A percentile compares a stretch with the other conserved stretches of the same genome.
phyloP scores from a whole-genome alignment of 768 basidiomycete species.

The Naganishia vaughanmartiniae region DNA sequence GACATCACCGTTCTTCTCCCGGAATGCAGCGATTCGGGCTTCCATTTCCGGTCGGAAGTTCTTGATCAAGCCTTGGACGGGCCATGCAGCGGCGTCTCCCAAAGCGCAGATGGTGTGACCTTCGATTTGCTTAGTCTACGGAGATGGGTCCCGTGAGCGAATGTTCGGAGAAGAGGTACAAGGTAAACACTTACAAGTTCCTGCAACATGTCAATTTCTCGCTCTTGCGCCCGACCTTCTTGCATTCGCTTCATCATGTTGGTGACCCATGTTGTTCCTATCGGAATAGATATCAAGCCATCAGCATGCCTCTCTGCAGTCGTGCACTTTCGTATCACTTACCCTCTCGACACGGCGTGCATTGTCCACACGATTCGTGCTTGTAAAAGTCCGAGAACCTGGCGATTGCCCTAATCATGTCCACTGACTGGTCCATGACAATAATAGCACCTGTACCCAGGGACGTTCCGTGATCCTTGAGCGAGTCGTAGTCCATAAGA shows the following conservation, averaged over 20 bases:
- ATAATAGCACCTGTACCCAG: slow-evolving; percentile 98
- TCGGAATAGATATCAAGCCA: not conserved
- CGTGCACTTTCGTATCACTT: slow-evolving; percentile 28
- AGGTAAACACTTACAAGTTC: slow-evolving; percentile 10
- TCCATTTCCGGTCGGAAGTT: slow-evolving; percentile 72
- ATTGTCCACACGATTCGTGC: slow-evolving; percentile 90
- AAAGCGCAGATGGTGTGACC: slow-evolving; percentile 95
- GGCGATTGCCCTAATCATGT: slow-evolving; percentile 89
- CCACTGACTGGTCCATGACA: slow-evolving; percentile 97
- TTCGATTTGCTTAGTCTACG: slow-evolving; percentile 74
- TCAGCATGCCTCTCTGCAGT: slow-evolving; percentile 55
- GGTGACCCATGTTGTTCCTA: slow-evolving; percentile 98
- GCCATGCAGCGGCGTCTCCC: slow-evolving; percentile 97
- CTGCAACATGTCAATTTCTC: slow-evolving; percentile 97
- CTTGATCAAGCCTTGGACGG: slow-evolving; percentile 63
- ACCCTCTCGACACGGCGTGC: slow-evolving; percentile 71
- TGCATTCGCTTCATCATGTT: slow-evolving; percentile 99
- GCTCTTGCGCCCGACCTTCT: slow-evolving; percentile 79
- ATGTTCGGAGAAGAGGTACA: not conserved
- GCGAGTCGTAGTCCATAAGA: slow-evolving; percentile 98
- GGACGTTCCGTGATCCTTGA: slow-evolving; percentile 93
- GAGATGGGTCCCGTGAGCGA: not conserved
- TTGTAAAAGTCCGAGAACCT: slow-evolving; percentile 92
- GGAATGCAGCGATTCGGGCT: slow-evolving; percentile 74
- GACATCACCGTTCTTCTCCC: slow-evolving; percentile 72